Evolutionary conservation across 345 rosid species (phyloP).

Genomic region (Salix dunnii): DNA sequence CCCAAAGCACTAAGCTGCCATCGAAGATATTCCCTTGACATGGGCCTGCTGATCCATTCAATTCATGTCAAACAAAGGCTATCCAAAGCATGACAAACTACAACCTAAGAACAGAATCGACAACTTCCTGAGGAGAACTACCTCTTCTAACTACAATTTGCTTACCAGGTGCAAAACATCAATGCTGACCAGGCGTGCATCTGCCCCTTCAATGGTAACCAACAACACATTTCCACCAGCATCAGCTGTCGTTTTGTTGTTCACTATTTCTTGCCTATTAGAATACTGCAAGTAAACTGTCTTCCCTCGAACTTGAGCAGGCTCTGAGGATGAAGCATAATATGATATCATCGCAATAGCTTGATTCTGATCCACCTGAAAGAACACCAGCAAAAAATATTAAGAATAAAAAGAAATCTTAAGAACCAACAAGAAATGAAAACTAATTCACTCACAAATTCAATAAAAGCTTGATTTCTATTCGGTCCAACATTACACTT

Average conservation of each 20-base stretch:
- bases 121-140: slow-evolving; percentile 33
- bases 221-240: slow-evolving; percentile 94
- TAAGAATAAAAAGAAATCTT: neutral
- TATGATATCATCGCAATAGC: slow-evolving; percentile 97
- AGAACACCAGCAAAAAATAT: neutral
- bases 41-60: slow-evolving; percentile 99
- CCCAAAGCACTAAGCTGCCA: slow-evolving; percentile 99
- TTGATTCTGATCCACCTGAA: slow-evolving; percentile 92
- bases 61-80: slow-evolving; percentile 78
- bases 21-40: slow-evolving; percentile 97
- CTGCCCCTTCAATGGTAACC: slow-evolving; percentile 89
- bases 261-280: slow-evolving; percentile 94
- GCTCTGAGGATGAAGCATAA: slow-evolving; percentile 94
- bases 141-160: slow-evolving; percentile 29
- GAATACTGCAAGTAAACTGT: slow-evolving; percentile 98
- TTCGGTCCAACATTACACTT: slow-evolving; percentile 99
- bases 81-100: slow-evolving; percentile 61
- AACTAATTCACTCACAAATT: slow-evolving; percentile 60
- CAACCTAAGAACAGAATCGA: slow-evolving; percentile 59
- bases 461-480: slow-evolving; percentile 96
- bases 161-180: slow-evolving; percentile 98
- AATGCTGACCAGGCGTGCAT: slow-evolving; percentile 96
- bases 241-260: slow-evolving; percentile 96
- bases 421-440: neutral
- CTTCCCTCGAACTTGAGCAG: slow-evolving; percentile 99